Evolutionary conservation across 306 rosid genomes (phyloP).

Genomic region (Malus sylvestris): DNA sequence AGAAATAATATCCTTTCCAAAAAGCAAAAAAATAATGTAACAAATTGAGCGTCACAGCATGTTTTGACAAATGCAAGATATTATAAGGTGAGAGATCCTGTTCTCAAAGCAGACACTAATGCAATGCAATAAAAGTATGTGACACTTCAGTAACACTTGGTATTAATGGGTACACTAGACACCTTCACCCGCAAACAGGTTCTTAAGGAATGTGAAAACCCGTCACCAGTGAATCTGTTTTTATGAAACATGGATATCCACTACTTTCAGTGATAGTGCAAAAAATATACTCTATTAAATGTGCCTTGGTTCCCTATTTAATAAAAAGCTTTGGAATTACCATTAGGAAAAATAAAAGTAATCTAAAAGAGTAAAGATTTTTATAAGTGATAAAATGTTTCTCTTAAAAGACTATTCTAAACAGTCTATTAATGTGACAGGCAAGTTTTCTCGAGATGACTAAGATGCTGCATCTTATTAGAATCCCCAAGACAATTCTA

Average conservation of each 20-base stretch:
- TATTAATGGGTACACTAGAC: not conserved
- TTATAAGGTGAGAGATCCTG: not conserved
- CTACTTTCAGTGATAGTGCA: not conserved
- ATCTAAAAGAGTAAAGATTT: not conserved
- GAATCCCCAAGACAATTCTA: not conserved
- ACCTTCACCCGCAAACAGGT: not conserved
- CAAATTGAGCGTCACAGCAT: not conserved
- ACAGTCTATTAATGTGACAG: not conserved
- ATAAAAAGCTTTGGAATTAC: not conserved
- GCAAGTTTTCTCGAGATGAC: not conserved
- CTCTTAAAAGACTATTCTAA: not conserved
- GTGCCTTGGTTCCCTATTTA: not conserved
- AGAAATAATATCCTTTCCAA: not conserved
- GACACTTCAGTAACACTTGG: not conserved
- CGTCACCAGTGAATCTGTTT: not conserved
- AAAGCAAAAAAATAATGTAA: not conserved
- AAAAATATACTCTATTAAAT: not conserved
- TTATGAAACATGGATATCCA: not conserved
- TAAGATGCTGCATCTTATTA: not conserved
- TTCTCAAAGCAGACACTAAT: not conserved
- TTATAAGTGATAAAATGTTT: not conserved
- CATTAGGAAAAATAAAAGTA: not conserved
- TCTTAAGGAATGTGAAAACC: not conserved
- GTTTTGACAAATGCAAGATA: not conserved
- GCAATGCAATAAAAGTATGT: not conserved